Evolutionary conservation across 2,329 filamentous ascomycete genomes (phyloP).

Genomic region (Daldinia sp.): DNA sequence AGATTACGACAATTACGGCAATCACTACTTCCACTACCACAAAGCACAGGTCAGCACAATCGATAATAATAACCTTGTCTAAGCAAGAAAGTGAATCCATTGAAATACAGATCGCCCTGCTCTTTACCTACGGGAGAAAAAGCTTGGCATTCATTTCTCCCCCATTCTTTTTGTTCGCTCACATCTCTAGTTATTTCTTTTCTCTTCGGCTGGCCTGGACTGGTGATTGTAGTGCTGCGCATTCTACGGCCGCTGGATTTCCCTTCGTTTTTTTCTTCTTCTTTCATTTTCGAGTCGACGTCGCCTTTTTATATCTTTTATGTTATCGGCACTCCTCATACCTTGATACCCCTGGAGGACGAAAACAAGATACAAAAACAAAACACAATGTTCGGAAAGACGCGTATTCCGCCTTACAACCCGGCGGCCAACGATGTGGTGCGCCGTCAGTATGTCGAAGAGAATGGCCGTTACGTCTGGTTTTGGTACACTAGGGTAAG

Average conservation of each 20-base stretch:
- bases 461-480: slow-evolving; percentile 44
- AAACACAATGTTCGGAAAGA: slow-evolving; percentile 41
- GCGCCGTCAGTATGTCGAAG: slow-evolving; percentile 43
- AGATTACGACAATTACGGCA: too few species aligned
- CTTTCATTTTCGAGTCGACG: slow-evolving; percentile 5
- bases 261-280: slow-evolving; percentile 11
- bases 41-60: neutral
- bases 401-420: slow-evolving; percentile 33
- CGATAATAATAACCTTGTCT: slow-evolving; percentile 17
- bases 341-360: slow-evolving; percentile 6
- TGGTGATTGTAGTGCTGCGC: slow-evolving; percentile 37
- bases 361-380: slow-evolving; percentile 12
- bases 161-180: slow-evolving; percentile 4
- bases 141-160: slow-evolving; percentile 41
- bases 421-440: slow-evolving; percentile 22
- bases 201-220: slow-evolving; percentile 24
- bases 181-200: slow-evolving; percentile 1
- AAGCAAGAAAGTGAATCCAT: slow-evolving; percentile 19
- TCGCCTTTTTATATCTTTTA: neutral
- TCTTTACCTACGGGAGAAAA: slow-evolving; percentile 26
- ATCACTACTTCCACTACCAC: slow-evolving; percentile 3
- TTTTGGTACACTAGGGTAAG: slow-evolving; percentile 51
- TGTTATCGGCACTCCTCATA: slow-evolving; percentile 6
- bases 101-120: slow-evolving; percentile 35
- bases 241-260: slow-evolving; percentile 27